These are phyloP conservation scores for Pestalotiopsis sp. DNA, from an alignment of 2,329 filamentous ascomycete species.

Conservation along the genomic window DNA sequence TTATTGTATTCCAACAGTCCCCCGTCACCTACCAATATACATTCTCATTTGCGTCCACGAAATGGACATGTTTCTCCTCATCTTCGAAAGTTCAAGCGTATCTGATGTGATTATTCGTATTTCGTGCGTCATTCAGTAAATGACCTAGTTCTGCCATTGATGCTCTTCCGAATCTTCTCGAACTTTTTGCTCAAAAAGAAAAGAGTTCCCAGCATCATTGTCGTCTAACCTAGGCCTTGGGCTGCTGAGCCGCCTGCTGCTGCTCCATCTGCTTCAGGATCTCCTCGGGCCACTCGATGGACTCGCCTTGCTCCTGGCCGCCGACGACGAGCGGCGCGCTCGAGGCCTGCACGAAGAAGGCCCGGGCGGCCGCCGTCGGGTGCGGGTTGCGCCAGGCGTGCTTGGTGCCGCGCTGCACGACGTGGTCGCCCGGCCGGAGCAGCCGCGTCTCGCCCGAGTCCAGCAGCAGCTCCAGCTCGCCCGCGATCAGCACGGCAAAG, in stretches of 20 bases:
- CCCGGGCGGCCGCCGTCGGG: neutral
- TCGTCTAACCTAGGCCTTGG: no score
- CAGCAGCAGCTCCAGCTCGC: conserved; percentile 17
- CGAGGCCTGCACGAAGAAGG: neutral
- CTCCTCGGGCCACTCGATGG: conserved; percentile 3
- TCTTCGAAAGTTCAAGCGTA: no score
- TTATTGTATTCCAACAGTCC: neutral
- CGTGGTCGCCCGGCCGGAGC: conserved; percentile 14
- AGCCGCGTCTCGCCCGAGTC: conserved; percentile 18
- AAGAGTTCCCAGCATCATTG: no score
- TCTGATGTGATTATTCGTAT: no score
- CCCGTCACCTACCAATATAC: no score
- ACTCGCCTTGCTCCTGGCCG: neutral
- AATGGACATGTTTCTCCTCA: no score
- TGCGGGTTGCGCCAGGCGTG: conserved; percentile 7
- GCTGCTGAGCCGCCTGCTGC: neutral
- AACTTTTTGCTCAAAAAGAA: no score
- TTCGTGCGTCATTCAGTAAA: no score
- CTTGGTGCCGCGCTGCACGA: conserved; percentile 9
- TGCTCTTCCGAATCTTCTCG: no score
- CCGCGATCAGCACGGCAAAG: conserved; percentile 17
- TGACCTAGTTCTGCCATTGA: no score
- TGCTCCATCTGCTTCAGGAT: neutral
- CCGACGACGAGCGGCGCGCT: neutral
- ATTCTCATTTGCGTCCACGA: no score